Conservation (phyloP, 2,329 filamentous ascomycete genomes). For the Fusarium anguioides region DNA sequence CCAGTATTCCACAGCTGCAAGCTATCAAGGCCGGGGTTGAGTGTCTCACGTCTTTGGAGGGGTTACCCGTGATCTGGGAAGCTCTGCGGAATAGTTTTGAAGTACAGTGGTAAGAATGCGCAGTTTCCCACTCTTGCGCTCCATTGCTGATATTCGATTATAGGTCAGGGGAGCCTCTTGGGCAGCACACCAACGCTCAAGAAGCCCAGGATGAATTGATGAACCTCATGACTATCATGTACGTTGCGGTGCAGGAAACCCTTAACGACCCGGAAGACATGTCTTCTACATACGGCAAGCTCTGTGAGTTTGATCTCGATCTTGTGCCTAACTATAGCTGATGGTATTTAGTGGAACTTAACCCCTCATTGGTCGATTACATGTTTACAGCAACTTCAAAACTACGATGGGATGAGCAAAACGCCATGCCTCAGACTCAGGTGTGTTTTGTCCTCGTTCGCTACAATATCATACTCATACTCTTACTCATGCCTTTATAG, state of each 20-base stretch:
- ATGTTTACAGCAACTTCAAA: constrained; percentile 76
- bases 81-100: constrained; percentile 63
- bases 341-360: constrained; percentile 61
- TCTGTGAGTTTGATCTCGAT: constrained; percentile 58
- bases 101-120: constrained; percentile 60
- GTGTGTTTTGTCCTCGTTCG: constrained; percentile 52
- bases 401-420: constrained; percentile 78
- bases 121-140: background rate
- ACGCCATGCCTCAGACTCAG: constrained; percentile 70
- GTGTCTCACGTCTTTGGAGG: constrained; percentile 63
- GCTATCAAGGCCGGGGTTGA: constrained; percentile 67
- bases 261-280: constrained; percentile 64
- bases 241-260: constrained; percentile 67
- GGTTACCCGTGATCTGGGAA: constrained; percentile 63
- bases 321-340: constrained; percentile 11
- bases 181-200: constrained; percentile 57
- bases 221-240: constrained; percentile 72
- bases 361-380: constrained; percentile 76
- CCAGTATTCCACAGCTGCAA: constrained; percentile 66
- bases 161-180: constrained; percentile 59
- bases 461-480: constrained; percentile 34
- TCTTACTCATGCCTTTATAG: constrained; percentile 52
- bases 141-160: constrained; percentile 44
- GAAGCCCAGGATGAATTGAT: constrained; percentile 69
- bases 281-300: constrained; percentile 58